Evolutionary conservation across 2,329 filamentous ascomycete species (phyloP).

Genomic region (Paraphoma sp.): DNA sequence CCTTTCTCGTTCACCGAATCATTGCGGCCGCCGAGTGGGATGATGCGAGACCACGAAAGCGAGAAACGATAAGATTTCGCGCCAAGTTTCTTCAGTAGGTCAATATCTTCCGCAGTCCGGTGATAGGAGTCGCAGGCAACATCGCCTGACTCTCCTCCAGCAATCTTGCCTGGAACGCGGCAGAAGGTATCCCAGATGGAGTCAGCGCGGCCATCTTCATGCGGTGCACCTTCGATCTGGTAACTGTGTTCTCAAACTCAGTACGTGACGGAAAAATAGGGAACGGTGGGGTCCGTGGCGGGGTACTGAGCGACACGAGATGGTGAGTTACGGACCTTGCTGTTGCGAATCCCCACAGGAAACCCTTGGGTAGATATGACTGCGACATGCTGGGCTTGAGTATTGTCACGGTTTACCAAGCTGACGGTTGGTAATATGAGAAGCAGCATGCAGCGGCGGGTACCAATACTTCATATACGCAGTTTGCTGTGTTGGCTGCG

Average conservation of each 20-base stretch:
- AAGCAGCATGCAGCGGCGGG: conserved; percentile 19
- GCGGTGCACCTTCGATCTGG: conserved; percentile 80
- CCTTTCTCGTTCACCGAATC: conserved; percentile 83
- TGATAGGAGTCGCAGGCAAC: conserved; percentile 89
- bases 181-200: conserved; percentile 95
- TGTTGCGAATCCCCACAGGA: conserved; percentile 52
- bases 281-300: conserved; percentile 20
- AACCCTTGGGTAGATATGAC: conserved; percentile 47
- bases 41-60: conserved; percentile 81
- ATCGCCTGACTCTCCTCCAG: conserved; percentile 75
- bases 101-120: conserved; percentile 77
- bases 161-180: conserved; percentile 80
- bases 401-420: conserved; percentile 10
- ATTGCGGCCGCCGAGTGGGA: conserved; percentile 81
- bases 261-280: conserved; percentile 15
- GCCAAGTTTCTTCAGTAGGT: conserved; percentile 75
- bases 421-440: conserved; percentile 10
- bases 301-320: conserved; percentile 26
- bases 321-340: conserved; percentile 44
- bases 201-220: conserved; percentile 78
- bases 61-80: conserved; percentile 84
- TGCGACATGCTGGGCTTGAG: conserved; percentile 38
- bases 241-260: conserved; percentile 64
- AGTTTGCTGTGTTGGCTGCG: conserved; percentile 32
- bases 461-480: conserved; percentile 42